A percentile compares a stretch with the other conserved stretches of the same genome.
These are phyloP conservation scores for Pseudogymnoascus sp. DNA, from an alignment of 2,329 filamentous ascomycete species.

Conservation along the genomic window DNA sequence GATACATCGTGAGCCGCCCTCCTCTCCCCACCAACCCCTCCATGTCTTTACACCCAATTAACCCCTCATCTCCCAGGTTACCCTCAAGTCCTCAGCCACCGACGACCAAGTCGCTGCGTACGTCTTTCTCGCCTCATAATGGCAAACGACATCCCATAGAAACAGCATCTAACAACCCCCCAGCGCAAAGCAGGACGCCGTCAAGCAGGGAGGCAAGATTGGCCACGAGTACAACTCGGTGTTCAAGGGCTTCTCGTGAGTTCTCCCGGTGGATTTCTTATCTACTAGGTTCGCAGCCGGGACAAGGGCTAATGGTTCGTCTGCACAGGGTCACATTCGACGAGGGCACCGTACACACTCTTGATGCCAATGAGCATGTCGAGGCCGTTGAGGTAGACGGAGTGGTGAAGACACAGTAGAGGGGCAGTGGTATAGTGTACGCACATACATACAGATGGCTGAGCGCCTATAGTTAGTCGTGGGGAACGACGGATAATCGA, in stretches of 20 bases:
- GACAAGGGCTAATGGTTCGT: background rate
- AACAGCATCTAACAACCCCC: background rate
- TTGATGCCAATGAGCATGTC: conserved; percentile 63
- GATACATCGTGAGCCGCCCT: conserved; percentile 16
- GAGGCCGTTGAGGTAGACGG: conserved; percentile 67
- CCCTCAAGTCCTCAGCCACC: conserved; percentile 64
- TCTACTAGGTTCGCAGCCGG: background rate
- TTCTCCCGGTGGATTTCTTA: conserved; percentile 17
- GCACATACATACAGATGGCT: background rate
- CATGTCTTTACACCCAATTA: background rate
- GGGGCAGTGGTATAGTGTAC: background rate
- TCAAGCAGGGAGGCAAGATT: conserved; percentile 74
- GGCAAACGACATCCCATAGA: background rate
- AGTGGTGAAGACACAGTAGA: conserved; percentile 64
- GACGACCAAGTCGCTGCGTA: conserved; percentile 61
- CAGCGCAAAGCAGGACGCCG: conserved; percentile 69
- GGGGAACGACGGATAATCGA: background rate
- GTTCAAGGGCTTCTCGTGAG: conserved; percentile 91
- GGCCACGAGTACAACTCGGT: conserved; percentile 67
- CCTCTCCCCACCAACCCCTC: background rate
- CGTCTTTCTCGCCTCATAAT: conserved; percentile 19
- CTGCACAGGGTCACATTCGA: conserved; percentile 65
- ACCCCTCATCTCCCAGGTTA: conserved; percentile 49
- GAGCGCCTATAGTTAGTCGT: background rate
- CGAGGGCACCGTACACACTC: conserved; percentile 54